These are phyloP conservation scores for Primulina huaijiensis DNA, from an alignment of 257 asterid genomes.

Conservation along the genomic window DNA sequence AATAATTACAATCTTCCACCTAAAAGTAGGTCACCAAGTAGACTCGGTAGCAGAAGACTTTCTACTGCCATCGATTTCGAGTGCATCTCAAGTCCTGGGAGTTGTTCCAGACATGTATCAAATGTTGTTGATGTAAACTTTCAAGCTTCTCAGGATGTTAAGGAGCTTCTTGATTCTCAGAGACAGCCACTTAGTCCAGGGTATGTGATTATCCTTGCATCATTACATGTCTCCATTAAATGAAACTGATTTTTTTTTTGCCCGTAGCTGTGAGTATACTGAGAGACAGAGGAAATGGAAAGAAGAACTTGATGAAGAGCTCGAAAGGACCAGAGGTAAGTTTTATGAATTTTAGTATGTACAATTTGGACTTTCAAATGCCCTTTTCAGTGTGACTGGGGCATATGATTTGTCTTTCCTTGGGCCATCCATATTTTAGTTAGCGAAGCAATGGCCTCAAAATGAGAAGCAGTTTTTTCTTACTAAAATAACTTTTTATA, in stretches of 20 bases:
- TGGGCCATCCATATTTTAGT: background rate
- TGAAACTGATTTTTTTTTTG: constrained; percentile 25
- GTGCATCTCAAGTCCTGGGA: constrained; percentile 60
- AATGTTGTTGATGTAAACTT: constrained; percentile 48
- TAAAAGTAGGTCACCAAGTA: constrained; percentile 83
- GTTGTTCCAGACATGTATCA: constrained; percentile 65
- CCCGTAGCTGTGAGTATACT: constrained; percentile 46
- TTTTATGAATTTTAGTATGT: constrained; percentile 22
- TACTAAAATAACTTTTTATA: no score
- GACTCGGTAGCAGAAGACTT: constrained; percentile 59
- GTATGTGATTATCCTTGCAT: constrained; percentile 34
- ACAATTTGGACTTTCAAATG: constrained; percentile 16
- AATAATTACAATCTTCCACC: constrained; percentile 81
- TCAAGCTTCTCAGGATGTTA: constrained; percentile 54
- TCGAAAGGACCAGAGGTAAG: constrained; percentile 84
- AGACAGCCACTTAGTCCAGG: constrained; percentile 70
- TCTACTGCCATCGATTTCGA: constrained; percentile 69
- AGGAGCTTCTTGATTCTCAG: constrained; percentile 51
- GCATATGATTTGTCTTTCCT: background rate
- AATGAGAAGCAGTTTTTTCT: background rate
- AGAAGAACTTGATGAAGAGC: constrained; percentile 96
- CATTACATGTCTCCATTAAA: constrained; percentile 7
- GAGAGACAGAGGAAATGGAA: constrained; percentile 92
- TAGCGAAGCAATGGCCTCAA: constrained; percentile 5
- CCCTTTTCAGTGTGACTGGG: constrained; percentile 1